Percentiles rank a stretch among this genome's conserved stretches.
phyloP scores from a whole-genome alignment of 306 rosid genomes.

The Begonia loranthoides region DNA sequence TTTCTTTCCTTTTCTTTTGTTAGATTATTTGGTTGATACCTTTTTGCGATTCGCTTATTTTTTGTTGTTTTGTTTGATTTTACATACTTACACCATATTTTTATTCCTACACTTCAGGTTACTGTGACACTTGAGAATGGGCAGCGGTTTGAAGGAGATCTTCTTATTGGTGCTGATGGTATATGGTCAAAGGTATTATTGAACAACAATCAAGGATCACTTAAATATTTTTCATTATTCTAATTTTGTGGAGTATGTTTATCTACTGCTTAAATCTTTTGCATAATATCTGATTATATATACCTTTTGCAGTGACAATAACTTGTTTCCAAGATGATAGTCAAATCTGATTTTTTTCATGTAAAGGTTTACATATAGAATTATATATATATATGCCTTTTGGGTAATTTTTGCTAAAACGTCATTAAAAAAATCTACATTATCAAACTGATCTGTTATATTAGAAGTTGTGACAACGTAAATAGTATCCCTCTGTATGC shows the following conservation, averaged over 20 bases:
- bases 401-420: too few species aligned
- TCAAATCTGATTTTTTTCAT: too few species aligned
- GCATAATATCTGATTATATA: too few species aligned
- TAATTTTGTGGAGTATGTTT: background rate
- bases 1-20: slow-evolving; percentile 10
- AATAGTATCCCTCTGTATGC: too few species aligned
- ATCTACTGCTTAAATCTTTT: background rate
- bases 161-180: slow-evolving; percentile 96
- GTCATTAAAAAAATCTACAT: too few species aligned
- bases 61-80: too few species aligned
- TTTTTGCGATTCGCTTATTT: background rate
- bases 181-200: slow-evolving; percentile 83
- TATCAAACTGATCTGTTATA: too few species aligned
- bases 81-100: background rate
- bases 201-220: background rate
- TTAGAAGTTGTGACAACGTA: too few species aligned
- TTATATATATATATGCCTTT: too few species aligned
- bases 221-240: background rate
- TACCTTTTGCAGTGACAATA: too few species aligned
- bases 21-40: background rate
- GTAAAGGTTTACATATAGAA: too few species aligned
- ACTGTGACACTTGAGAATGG: slow-evolving; percentile 71
- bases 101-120: slow-evolving; percentile 35
- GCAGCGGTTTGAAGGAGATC: slow-evolving; percentile 69
- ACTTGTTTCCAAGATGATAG: too few species aligned